These are phyloP conservation scores for Mercurialis annua DNA, from an alignment of 345 rosid genomes.

Conservation along the genomic window DNA sequence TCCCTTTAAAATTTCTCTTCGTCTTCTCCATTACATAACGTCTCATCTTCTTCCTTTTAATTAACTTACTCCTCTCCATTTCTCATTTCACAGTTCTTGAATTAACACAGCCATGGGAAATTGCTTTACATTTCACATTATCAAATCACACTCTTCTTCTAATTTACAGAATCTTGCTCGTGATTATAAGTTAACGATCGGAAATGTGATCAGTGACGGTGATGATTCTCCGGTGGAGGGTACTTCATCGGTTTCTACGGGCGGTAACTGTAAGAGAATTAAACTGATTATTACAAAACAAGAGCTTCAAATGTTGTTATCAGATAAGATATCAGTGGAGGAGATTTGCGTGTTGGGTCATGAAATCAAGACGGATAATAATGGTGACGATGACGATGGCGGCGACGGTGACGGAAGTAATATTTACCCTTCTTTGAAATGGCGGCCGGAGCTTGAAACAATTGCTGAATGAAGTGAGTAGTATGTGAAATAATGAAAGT, in stretches of 20 bases:
- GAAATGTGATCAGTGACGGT: not conserved
- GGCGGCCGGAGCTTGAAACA: constrained; percentile 23
- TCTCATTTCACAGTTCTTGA: too few relatives aligned
- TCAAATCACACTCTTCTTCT: not conserved
- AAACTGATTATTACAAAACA: constrained; percentile 15
- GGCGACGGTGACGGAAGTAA: too few relatives aligned
- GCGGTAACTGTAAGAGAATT: constrained; percentile 2
- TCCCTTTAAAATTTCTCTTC: not conserved
- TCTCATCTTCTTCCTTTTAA: not conserved
- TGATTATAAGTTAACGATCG: not conserved
- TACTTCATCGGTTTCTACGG: not conserved
- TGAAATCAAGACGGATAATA: not conserved
- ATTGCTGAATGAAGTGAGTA: constrained; percentile 21
- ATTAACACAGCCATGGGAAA: constrained; percentile 4
- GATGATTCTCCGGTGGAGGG: not conserved
- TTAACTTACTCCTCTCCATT: not conserved
- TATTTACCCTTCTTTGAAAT: constrained; percentile 5
- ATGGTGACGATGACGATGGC: not conserved
- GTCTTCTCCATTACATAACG: not conserved
- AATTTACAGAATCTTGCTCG: not conserved
- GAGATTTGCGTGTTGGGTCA: not conserved
- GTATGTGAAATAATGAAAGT: not conserved
- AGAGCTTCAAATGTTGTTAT: constrained; percentile 19
- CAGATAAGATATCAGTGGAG: constrained; percentile 1
- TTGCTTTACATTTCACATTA: constrained; percentile 1